These are phyloP conservation scores for Aureobasidium vineae DNA, from an alignment of 2,329 filamentous ascomycete species.

Conservation along the genomic window DNA sequence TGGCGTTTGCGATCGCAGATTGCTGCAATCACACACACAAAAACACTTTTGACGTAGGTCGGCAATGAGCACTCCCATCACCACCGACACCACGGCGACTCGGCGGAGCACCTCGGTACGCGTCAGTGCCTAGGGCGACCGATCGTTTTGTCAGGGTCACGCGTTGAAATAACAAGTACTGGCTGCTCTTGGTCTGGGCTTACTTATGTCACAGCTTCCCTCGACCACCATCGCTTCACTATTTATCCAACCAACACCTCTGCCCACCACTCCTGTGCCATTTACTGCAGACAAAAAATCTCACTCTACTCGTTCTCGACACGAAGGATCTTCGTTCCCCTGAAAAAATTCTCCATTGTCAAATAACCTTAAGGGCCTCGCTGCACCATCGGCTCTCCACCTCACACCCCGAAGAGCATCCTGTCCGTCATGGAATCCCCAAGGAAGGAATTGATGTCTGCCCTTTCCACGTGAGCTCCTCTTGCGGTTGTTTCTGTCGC, in stretches of 20 bases:
- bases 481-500: background rate
- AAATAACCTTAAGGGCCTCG: slow-evolving; percentile 20
- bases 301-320: background rate
- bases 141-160: slow-evolving; percentile 23
- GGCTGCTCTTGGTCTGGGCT: slow-evolving; percentile 13
- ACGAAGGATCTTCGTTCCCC: background rate
- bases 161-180: slow-evolving; percentile 13
- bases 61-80: slow-evolving; percentile 2
- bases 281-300: background rate
- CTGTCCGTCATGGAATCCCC: slow-evolving; percentile 40
- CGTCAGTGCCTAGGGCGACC: slow-evolving; percentile 23
- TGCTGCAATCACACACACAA: slow-evolving; percentile 10
- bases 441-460: slow-evolving; percentile 47
- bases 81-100: slow-evolving; percentile 18
- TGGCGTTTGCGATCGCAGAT: slow-evolving; percentile 20
- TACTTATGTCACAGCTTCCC: slow-evolving; percentile 26
- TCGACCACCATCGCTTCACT: slow-evolving; percentile 2
- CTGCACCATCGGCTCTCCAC: slow-evolving; percentile 26
- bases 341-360: slow-evolving; percentile 17
- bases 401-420: slow-evolving; percentile 11
- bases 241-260: slow-evolving; percentile 16
- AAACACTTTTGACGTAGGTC: slow-evolving; percentile 21
- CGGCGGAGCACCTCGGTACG: slow-evolving; percentile 24
- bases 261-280: background rate
- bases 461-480: slow-evolving; percentile 48